Percentiles rank a stretch among this genome's conserved stretches.
Conservation (phyloP, 2,329 filamentous ascomycete species). For the Simplicillium sp. region DNA sequence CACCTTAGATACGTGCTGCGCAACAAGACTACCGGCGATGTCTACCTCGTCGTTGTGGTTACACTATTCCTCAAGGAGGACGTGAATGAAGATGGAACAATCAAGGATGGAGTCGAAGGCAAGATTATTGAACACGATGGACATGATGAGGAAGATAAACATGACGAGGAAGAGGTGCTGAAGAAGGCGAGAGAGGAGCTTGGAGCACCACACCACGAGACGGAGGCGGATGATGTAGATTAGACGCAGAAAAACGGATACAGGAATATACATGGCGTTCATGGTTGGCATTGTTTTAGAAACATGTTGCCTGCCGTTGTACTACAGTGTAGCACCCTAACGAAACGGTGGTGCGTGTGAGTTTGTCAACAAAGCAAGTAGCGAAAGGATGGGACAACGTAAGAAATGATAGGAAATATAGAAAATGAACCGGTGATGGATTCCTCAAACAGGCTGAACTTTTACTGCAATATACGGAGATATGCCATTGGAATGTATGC, state of each 20-base stretch:
- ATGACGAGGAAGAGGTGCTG: constrained; percentile 25
- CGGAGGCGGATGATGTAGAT: constrained; percentile 34
- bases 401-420: no score
- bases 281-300: not conserved
- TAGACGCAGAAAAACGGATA: constrained; percentile 12
- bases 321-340: no score
- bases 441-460: no score
- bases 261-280: not conserved
- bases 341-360: no score
- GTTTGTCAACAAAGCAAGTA: no score
- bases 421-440: no score
- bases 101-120: constrained; percentile 32
- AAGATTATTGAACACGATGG: constrained; percentile 8
- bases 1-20: constrained; percentile 86
- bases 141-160: constrained; percentile 13
- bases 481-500: no score
- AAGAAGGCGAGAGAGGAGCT: constrained; percentile 28
- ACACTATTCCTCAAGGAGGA: constrained; percentile 63
- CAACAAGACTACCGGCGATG: constrained; percentile 61
- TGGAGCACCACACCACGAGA: constrained; percentile 16
- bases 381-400: no score
- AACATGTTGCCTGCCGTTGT: no score
- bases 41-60: constrained; percentile 77
- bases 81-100: constrained; percentile 46
- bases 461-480: no score